Conservation (phyloP, 768 basidiomycete species). For the Pisolithus marmoratus region DNA sequence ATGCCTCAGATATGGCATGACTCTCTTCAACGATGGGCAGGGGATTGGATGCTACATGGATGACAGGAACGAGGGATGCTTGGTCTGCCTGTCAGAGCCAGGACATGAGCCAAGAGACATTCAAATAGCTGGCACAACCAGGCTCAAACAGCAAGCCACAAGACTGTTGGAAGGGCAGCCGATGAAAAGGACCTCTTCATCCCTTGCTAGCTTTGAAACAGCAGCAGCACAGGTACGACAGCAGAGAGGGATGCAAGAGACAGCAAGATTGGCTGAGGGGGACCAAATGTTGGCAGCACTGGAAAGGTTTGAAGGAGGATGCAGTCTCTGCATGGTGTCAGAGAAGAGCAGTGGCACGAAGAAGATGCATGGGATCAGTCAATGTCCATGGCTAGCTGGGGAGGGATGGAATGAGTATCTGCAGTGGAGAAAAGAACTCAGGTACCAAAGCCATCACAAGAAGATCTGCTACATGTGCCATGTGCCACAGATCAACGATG, state of each 20-base stretch:
- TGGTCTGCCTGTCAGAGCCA: background rate
- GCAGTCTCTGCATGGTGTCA: no score
- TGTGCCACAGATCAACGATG: background rate
- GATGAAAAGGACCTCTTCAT: no score
- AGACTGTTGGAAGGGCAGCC: no score
- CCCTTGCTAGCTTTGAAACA: no score
- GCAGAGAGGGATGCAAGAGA: no score
- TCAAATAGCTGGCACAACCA: background rate
- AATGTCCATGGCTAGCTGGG: background rate
- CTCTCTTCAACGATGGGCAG: background rate
- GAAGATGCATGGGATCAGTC: background rate
- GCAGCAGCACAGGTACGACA: no score
- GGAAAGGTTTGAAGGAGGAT: no score
- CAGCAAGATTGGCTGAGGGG: no score
- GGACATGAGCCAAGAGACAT: background rate
- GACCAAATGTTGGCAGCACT: no score
- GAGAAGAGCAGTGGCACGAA: background rate
- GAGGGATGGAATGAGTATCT: background rate
- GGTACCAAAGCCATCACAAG: conserved; percentile 1
- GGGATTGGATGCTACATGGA: background rate
- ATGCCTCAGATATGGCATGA: conserved; percentile 1
- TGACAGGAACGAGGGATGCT: background rate
- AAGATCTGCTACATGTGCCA: conserved; percentile 11
- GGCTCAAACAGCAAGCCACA: background rate
- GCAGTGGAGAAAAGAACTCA: background rate